Percentiles rank a stretch among this genome's conserved stretches.
Conservation (phyloP, 1,139 yeast species). For the Hanseniaspora sp. region DNA sequence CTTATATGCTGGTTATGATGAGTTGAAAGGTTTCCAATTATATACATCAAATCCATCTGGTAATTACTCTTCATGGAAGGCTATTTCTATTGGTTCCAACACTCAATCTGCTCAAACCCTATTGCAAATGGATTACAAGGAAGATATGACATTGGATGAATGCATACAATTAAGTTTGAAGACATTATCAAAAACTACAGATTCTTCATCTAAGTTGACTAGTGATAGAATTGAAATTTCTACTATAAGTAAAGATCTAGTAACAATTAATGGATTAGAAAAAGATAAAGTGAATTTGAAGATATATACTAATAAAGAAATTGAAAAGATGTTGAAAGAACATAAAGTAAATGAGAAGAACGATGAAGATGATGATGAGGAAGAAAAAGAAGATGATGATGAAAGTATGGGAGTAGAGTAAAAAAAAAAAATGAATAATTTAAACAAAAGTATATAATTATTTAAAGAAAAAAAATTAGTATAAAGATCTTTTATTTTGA, state of each 20-base stretch:
- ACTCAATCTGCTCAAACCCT: slow-evolving; percentile 92
- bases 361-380: slow-evolving; percentile 36
- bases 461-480: too few species aligned
- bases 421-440: neutral
- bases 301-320: slow-evolving; percentile 70
- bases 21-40: slow-evolving; percentile 77
- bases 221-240: slow-evolving; percentile 87
- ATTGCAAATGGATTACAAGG: slow-evolving; percentile 87
- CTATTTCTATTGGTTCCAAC: slow-evolving; percentile 93
- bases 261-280: slow-evolving; percentile 45
- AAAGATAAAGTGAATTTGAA: slow-evolving; percentile 27
- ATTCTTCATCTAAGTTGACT: slow-evolving; percentile 61
- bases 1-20: slow-evolving; percentile 92
- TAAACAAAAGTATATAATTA: neutral
- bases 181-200: slow-evolving; percentile 90
- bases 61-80: slow-evolving; percentile 96
- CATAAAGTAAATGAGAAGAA: slow-evolving; percentile 54
- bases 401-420: slow-evolving; percentile 9
- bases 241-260: slow-evolving; percentile 45
- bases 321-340: slow-evolving; percentile 61
- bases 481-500: neutral
- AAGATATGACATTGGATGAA: slow-evolving; percentile 52
- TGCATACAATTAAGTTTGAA: slow-evolving; percentile 84
- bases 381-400: slow-evolving; percentile 8
- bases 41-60: slow-evolving; percentile 96